phyloP scores from a whole-genome alignment of 768 basidiomycete genomes.

The Termitomyces eurrhizus region DNA sequence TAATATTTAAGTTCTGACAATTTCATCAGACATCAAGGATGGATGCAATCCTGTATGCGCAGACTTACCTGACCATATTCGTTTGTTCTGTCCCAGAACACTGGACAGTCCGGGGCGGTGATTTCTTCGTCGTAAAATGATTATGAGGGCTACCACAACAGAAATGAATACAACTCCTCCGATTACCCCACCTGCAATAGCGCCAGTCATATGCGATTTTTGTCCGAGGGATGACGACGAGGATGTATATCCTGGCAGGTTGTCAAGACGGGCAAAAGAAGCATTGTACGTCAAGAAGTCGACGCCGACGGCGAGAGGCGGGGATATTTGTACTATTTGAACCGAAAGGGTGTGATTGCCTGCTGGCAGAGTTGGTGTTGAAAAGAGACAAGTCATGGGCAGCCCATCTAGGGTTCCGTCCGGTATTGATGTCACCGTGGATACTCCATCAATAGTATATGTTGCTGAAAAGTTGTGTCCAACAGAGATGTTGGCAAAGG shows the following conservation, averaged over 20 bases:
- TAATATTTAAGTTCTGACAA: slow-evolving; percentile 1
- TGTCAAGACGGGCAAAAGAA: slow-evolving; percentile 23
- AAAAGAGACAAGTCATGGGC: slow-evolving; percentile 33
- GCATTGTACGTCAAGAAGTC: slow-evolving; percentile 39
- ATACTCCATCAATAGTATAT: slow-evolving; percentile 33
- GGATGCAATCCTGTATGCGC: not conserved
- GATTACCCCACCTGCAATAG: slow-evolving; percentile 17
- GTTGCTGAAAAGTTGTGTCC: slow-evolving; percentile 31
- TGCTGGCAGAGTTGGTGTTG: slow-evolving; percentile 24
- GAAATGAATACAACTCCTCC: slow-evolving; percentile 11
- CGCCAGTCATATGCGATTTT: not conserved
- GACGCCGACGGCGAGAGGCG: slow-evolving; percentile 29
- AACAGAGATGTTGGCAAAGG: slow-evolving; percentile 24
- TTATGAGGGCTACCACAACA: not conserved
- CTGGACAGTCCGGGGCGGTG: not conserved
- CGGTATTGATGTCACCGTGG: slow-evolving; percentile 22
- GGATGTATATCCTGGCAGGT: slow-evolving; percentile 15
- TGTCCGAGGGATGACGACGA: not conserved
- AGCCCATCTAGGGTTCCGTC: slow-evolving; percentile 24
- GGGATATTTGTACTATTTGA: slow-evolving; percentile 32
- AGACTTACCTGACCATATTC: slow-evolving; percentile 7
- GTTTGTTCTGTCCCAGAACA: not conserved
- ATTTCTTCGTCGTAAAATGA: not conserved
- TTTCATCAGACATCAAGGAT: not conserved
- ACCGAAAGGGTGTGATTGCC: slow-evolving; percentile 34